These are phyloP conservation scores for Cryphonectria naterciae DNA, from an alignment of 2,329 filamentous ascomycete genomes.

Conservation along the genomic window DNA sequence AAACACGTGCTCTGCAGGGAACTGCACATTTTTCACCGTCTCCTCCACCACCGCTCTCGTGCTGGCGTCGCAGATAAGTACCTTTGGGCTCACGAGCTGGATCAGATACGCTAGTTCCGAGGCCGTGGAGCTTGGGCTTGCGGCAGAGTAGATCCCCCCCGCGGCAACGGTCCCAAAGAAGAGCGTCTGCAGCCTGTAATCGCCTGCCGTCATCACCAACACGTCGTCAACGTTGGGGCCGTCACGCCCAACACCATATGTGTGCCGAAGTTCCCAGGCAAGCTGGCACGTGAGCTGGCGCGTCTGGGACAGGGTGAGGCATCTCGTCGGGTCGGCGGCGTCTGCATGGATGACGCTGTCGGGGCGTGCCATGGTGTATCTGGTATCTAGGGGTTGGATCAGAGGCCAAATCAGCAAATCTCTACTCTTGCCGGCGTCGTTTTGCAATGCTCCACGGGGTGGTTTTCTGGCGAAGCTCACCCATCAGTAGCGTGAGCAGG, in stretches of 20 bases:
- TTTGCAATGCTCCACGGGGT: not conserved
- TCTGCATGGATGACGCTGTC: constrained; percentile 60
- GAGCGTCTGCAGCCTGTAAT: constrained; percentile 56
- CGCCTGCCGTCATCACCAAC: constrained; percentile 59
- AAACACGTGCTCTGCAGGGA: constrained; percentile 34
- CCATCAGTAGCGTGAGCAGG: constrained; percentile 49
- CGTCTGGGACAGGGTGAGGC: constrained; percentile 56
- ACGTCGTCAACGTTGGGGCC: constrained; percentile 58
- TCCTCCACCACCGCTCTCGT: constrained; percentile 46
- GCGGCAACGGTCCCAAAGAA: constrained; percentile 63
- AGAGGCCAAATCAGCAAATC: not conserved
- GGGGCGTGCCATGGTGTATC: constrained; percentile 42
- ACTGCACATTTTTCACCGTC: constrained; percentile 12
- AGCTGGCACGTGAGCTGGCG: constrained; percentile 54
- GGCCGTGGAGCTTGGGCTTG: constrained; percentile 53
- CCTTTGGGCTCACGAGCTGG: constrained; percentile 42
- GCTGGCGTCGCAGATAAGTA: constrained; percentile 53
- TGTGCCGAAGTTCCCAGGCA: constrained; percentile 57
- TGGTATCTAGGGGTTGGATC: constrained; percentile 36
- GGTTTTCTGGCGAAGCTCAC: constrained; percentile 34
- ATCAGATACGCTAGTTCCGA: constrained; percentile 54
- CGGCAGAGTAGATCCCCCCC: constrained; percentile 62
- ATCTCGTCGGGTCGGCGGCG: constrained; percentile 57
- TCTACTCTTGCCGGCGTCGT: not conserved
- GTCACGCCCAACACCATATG: constrained; percentile 54